A percentile compares a stretch with the other conserved stretches of the same genome.
These are phyloP conservation scores for Pythium phragmitis DNA, from an alignment of 352 stramenopile species.

Conservation along the genomic window DNA sequence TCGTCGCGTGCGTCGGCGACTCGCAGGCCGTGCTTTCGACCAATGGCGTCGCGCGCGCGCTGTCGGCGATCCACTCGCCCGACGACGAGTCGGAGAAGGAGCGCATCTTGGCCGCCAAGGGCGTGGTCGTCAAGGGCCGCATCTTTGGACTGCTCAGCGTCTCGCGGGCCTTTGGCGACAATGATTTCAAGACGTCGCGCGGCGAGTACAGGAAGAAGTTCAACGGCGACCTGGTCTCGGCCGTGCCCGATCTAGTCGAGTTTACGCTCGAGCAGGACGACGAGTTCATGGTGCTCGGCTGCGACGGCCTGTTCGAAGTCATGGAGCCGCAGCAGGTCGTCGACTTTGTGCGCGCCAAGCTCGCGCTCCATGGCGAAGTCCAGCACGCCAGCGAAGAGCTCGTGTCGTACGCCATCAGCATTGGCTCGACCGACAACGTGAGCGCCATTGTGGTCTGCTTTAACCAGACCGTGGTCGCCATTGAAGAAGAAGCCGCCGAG, in stretches of 20 bases:
- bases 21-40: constrained; percentile 78
- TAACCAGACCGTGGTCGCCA: constrained; percentile 43
- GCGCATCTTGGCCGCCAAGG: constrained; percentile 81
- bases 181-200: constrained; percentile 83
- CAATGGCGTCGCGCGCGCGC: constrained; percentile 46
- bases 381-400: constrained; percentile 83
- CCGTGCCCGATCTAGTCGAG: constrained; percentile 63
- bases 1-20: constrained; percentile 76
- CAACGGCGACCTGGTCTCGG: constrained; percentile 78
- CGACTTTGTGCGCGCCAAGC: constrained; percentile 77
- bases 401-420: constrained; percentile 76
- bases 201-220: constrained; percentile 80
- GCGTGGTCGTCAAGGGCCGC: constrained; percentile 76
- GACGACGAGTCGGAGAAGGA: constrained; percentile 65
- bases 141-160: constrained; percentile 86
- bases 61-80: constrained; percentile 73
- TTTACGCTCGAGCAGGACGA: constrained; percentile 53
- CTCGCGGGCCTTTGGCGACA: constrained; percentile 82
- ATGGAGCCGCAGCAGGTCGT: constrained; percentile 80
- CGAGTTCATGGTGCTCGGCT: constrained; percentile 82
- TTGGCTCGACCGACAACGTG: constrained; percentile 84
- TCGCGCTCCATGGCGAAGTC: constrained; percentile 63
- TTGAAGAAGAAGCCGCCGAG: constrained; percentile 32
- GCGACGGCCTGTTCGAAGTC: constrained; percentile 85
- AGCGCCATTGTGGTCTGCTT: constrained; percentile 80